Percentiles rank a stretch among this genome's conserved stretches.
phyloP scores from a whole-genome alignment of 164 flowering plant genomes.

The Aristolochia californica region DNA sequence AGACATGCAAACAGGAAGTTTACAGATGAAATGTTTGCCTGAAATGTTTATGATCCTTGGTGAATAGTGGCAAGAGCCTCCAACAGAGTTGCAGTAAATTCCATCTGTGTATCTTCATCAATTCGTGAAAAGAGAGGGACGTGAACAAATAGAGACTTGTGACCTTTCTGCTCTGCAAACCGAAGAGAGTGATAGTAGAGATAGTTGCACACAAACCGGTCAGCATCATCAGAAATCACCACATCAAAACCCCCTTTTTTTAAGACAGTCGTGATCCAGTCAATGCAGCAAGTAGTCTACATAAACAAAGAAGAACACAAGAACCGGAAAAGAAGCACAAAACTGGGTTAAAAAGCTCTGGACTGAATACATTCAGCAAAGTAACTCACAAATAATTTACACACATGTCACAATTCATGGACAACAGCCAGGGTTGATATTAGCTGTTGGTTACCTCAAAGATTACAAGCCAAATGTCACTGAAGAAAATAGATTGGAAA shows the following conservation, averaged over 20 bases:
- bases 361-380: too few relatives aligned
- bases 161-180: conserved; percentile 52
- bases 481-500: not conserved
- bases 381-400: too few relatives aligned
- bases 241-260: conserved; percentile 39
- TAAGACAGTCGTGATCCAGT: conserved; percentile 25
- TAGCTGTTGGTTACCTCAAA: not conserved
- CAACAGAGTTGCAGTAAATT: conserved; percentile 20
- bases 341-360: not conserved
- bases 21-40: too few relatives aligned
- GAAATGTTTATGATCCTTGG: too few relatives aligned
- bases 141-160: conserved; percentile 57
- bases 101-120: conserved; percentile 60
- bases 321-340: not conserved
- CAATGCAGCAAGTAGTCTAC: conserved; percentile 37
- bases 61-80: not conserved
- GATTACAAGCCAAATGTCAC: not conserved
- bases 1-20: conserved; percentile 1
- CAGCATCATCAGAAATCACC: conserved; percentile 45
- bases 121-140: conserved; percentile 53
- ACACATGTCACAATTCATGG: not conserved
- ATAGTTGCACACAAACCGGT: conserved; percentile 63
- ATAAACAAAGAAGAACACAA: conserved; percentile 4
- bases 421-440: too few relatives aligned
- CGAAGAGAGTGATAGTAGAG: conserved; percentile 66